phyloP scores from a whole-genome alignment of 805 yeast genomes.

The Yarrowia yakushimensis region DNA sequence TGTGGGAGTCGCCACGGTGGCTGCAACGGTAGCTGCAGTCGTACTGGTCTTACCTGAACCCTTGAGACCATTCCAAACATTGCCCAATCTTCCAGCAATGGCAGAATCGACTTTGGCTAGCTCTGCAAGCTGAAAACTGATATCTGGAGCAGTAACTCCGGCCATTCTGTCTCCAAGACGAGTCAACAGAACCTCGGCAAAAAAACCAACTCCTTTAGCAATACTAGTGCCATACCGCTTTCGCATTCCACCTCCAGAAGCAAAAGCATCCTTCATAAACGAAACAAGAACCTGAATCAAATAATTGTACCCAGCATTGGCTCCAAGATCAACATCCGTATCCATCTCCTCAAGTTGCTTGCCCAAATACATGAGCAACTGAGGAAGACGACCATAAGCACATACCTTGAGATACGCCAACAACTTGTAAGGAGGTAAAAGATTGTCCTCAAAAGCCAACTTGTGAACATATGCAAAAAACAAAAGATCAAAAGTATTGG shows the following conservation, averaged over 20 bases:
- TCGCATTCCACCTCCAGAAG: constrained; percentile 8
- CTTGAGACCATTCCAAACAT: constrained; percentile 12
- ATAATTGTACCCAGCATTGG: constrained; percentile 3
- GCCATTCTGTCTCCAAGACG: not conserved
- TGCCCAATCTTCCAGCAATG: not conserved
- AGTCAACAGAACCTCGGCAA: not conserved
- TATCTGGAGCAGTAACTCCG: not conserved
- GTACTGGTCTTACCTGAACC: not conserved
- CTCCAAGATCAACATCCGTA: not conserved
- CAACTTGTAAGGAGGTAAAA: constrained; percentile 5
- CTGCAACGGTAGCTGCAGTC: not conserved
- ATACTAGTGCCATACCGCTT: not conserved
- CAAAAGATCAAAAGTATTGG: constrained; percentile 6
- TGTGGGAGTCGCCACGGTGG: not conserved
- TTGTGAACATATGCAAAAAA: constrained; percentile 16
- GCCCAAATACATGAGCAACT: constrained; percentile 17
- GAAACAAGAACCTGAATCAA: constrained; percentile 9
- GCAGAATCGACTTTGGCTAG: constrained; percentile 1
- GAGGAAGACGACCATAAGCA: constrained; percentile 3
- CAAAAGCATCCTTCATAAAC: constrained; percentile 20
- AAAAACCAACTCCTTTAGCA: not conserved
- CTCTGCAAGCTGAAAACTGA: not conserved
- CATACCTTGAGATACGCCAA: constrained; percentile 14
- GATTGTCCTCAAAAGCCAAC: constrained; percentile 13
- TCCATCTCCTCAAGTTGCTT: constrained; percentile 12